Evolutionary conservation across 2,329 filamentous ascomycete genomes (phyloP).

Genomic region (Fusarium transvaalense): DNA sequence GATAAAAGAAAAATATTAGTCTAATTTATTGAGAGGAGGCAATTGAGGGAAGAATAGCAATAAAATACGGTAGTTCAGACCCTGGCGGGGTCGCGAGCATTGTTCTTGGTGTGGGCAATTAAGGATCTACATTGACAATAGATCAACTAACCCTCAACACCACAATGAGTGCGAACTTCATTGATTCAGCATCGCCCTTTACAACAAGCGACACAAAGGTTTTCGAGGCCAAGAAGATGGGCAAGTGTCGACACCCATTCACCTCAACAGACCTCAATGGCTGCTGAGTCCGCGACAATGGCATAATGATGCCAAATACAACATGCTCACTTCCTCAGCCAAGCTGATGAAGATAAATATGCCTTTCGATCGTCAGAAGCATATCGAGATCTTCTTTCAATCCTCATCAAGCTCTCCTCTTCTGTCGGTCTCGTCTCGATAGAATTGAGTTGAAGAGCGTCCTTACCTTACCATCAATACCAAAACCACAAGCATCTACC

Average conservation of each 20-base stretch:
- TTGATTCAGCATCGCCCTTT: fast-evolving
- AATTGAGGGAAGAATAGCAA: neutral
- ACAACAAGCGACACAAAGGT: fast-evolving
- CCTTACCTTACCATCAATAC: neutral
- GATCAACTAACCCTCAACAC: neutral
- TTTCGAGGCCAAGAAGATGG: neutral
- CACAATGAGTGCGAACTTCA: neutral
- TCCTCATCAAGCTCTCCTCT: neutral
- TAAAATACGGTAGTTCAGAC: neutral
- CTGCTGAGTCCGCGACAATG: neutral
- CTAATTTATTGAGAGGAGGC: too few relatives aligned
- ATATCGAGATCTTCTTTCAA: neutral
- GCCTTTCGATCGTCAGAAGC: neutral
- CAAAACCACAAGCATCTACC: neutral
- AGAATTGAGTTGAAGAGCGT: neutral
- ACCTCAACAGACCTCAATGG: neutral
- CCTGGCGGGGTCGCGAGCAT: neutral
- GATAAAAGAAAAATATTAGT: too few relatives aligned
- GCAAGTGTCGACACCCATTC: neutral
- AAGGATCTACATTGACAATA: neutral
- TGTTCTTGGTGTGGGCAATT: neutral
- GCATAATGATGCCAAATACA: neutral
- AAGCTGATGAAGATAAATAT: neutral
- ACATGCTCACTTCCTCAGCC: neutral
- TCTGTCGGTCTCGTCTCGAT: too few relatives aligned